Evolutionary conservation across 1,284 basidiomycete genomes (phyloP).

Genomic region (Lignosus rhinocerotis): DNA sequence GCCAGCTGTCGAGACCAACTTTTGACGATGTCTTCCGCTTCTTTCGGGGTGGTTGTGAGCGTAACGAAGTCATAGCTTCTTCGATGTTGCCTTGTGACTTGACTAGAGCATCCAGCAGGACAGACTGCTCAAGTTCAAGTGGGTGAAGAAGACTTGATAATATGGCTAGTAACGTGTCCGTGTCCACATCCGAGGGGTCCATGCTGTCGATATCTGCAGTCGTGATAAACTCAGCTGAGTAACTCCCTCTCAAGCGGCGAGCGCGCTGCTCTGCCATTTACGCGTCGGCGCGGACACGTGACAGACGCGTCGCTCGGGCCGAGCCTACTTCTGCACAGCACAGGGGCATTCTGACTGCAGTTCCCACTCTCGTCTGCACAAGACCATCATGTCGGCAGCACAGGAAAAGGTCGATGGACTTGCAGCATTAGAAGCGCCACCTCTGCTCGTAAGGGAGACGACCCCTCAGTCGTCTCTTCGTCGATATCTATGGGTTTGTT

Average conservation of each 20-base stretch:
- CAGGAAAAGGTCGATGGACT: background rate
- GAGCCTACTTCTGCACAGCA: background rate
- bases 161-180: conserved; percentile 67
- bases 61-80: conserved; percentile 48
- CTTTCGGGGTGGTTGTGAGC: conserved; percentile 23
- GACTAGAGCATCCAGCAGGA: conserved; percentile 63
- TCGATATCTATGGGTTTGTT: conserved; percentile 2
- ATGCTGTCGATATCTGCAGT: background rate
- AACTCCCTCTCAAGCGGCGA: background rate
- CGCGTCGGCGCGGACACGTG: conserved; percentile 6
- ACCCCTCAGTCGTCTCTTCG: background rate
- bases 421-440: background rate
- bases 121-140: conserved; percentile 36
- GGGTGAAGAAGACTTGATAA: conserved; percentile 58
- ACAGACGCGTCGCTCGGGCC: background rate
- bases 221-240: background rate
- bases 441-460: background rate
- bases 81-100: conserved; percentile 60
- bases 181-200: conserved; percentile 43
- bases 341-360: no score
- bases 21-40: conserved; percentile 43
- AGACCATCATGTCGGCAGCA: conserved; percentile 8
- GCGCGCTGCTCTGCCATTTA: no score
- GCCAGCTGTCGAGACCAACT: conserved; percentile 54
- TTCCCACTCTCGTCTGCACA: background rate